phyloP scores from a whole-genome alignment of 2,329 filamentous ascomycete species.

The Monosporascus sp. region DNA sequence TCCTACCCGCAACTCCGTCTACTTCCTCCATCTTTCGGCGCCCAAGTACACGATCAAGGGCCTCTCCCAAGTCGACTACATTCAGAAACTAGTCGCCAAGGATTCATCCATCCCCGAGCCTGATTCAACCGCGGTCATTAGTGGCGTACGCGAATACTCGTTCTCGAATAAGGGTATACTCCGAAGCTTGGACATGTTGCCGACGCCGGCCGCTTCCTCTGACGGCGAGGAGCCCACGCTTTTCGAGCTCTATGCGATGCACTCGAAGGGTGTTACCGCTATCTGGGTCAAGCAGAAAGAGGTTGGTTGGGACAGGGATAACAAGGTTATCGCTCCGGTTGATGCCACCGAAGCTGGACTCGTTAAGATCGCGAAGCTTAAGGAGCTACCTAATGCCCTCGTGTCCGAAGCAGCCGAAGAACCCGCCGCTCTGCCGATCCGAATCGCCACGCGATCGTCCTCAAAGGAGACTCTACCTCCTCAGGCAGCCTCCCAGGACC shows the following conservation, averaged over 20 bases:
- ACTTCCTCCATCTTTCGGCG: constrained; percentile 91
- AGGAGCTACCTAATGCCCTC: constrained; percentile 42
- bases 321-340: constrained; percentile 75
- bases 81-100: constrained; percentile 69
- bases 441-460: constrained; percentile 16
- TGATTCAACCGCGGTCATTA: constrained; percentile 95
- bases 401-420: constrained; percentile 39
- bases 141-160: constrained; percentile 91
- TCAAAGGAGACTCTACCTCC: constrained; percentile 22
- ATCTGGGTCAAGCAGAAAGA: constrained; percentile 81
- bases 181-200: constrained; percentile 83
- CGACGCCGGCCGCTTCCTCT: constrained; percentile 59
- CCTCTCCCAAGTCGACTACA: constrained; percentile 83
- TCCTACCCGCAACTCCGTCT: constrained; percentile 93
- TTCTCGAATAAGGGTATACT: constrained; percentile 81
- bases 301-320: constrained; percentile 85
- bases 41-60: constrained; percentile 82
- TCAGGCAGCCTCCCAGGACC: constrained; percentile 16
- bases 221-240: constrained; percentile 65
- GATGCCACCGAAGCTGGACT: constrained; percentile 70
- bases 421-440: constrained; percentile 23
- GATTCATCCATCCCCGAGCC: constrained; percentile 72
- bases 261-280: constrained; percentile 94
- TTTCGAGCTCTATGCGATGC: constrained; percentile 96
- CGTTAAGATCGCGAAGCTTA: constrained; percentile 69